Evolutionary conservation across 1,284 basidiomycete species (phyloP).

Genomic region (Boletus smithii): DNA sequence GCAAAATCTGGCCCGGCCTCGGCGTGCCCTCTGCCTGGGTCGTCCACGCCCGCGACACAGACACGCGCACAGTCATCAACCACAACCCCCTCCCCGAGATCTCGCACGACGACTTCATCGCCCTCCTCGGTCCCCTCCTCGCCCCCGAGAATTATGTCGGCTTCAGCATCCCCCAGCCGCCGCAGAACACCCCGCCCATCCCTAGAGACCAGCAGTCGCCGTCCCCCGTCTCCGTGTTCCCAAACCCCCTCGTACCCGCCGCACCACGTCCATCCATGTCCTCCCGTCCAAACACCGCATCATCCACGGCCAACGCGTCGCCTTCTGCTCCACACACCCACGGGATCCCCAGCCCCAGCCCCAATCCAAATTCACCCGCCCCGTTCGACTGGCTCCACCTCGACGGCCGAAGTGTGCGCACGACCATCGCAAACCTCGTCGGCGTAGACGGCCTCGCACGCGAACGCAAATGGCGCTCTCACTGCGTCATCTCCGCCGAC

Average conservation of each 20-base stretch:
- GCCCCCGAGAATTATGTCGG: constrained; percentile 69
- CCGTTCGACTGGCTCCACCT: constrained; percentile 84
- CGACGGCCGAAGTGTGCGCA: constrained; percentile 71
- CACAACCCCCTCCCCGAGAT: constrained; percentile 82
- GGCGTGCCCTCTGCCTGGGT: constrained; percentile 82
- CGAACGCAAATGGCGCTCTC: constrained; percentile 74
- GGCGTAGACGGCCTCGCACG: constrained; percentile 74
- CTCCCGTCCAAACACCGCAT: constrained; percentile 24
- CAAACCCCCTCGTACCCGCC: constrained; percentile 34
- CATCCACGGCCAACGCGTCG: constrained; percentile 7
- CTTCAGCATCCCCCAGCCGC: constrained; percentile 15
- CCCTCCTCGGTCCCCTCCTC: constrained; percentile 69
- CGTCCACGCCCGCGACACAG: constrained; percentile 65
- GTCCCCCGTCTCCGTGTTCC: constrained; percentile 38
- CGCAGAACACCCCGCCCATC: constrained; percentile 18
- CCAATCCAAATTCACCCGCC: constrained; percentile 56
- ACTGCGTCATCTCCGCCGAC: constrained; percentile 76
- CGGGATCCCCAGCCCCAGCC: constrained; percentile 24
- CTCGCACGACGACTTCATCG: constrained; percentile 79
- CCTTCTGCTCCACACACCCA: constrained; percentile 10
- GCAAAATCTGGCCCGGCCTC: constrained; percentile 66
- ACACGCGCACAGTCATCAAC: constrained; percentile 68
- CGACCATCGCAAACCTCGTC: constrained; percentile 69
- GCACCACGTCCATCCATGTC: constrained; percentile 29
- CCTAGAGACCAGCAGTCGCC: constrained; percentile 30